Conservation (phyloP, 805 yeast genomes). For the Isabelozyma gotoi region DNA sequence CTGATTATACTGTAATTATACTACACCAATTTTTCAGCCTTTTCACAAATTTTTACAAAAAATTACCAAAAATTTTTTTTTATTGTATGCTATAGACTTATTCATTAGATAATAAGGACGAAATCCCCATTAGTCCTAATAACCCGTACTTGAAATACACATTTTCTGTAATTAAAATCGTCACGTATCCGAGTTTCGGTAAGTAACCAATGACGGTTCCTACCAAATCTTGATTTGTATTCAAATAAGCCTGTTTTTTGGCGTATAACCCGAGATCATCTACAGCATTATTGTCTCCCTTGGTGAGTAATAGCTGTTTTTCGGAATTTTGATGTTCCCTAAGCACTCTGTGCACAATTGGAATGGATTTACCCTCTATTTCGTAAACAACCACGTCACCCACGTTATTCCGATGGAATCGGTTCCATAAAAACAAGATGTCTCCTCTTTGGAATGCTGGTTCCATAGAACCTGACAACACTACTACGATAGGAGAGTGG, state of each 20-base stretch:
- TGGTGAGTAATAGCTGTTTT: slow-evolving; percentile 78
- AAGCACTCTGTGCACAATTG: slow-evolving; percentile 95
- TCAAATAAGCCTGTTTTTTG: slow-evolving; percentile 69
- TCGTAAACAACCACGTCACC: slow-evolving; percentile 97
- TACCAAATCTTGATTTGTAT: slow-evolving; percentile 73
- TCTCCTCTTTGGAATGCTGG: slow-evolving; percentile 99
- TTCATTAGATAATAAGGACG: slow-evolving; percentile 53
- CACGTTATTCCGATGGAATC: slow-evolving; percentile 62
- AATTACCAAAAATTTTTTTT: too few species aligned
- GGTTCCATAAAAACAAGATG: slow-evolving; percentile 86
- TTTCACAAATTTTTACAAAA: too few species aligned
- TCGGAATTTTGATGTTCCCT: slow-evolving; percentile 67
- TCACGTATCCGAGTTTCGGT: slow-evolving; percentile 86
- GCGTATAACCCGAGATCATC: slow-evolving; percentile 89
- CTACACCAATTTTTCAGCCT: too few species aligned
- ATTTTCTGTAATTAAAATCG: slow-evolving; percentile 88
- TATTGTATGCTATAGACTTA: too few species aligned
- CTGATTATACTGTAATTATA: too few species aligned
- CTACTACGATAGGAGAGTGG: slow-evolving; percentile 93
- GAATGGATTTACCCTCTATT: slow-evolving; percentile 72
- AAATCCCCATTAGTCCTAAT: slow-evolving; percentile 70
- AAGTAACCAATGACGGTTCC: slow-evolving; percentile 93
- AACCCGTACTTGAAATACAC: slow-evolving; percentile 76
- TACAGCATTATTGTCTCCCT: slow-evolving; percentile 93
- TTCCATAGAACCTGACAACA: slow-evolving; percentile 97